A percentile compares a stretch with the other conserved stretches of the same genome.
Evolutionary conservation across 345 rosid genomes (phyloP).

Genomic region (Jatropha curcas): DNA sequence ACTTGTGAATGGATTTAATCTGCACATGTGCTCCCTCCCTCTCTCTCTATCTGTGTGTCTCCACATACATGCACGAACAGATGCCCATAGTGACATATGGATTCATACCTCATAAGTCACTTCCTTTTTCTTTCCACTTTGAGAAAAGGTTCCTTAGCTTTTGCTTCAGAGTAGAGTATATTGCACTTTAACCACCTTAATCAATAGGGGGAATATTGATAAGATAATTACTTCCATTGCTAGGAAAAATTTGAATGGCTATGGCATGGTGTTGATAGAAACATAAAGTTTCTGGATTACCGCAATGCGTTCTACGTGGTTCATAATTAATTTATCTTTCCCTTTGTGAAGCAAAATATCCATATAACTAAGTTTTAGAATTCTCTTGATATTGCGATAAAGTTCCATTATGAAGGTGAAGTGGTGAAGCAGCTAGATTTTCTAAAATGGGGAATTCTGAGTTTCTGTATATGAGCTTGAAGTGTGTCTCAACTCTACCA

Average conservation of each 20-base stretch:
- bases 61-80: no score
- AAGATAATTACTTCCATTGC: background rate
- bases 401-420: background rate
- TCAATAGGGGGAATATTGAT: background rate
- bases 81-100: background rate
- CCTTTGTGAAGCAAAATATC: background rate
- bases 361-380: background rate
- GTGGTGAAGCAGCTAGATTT: background rate
- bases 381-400: background rate
- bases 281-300: background rate
- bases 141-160: background rate
- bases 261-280: background rate
- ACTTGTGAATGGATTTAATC: background rate
- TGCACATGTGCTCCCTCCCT: no score
- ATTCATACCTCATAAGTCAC: no score
- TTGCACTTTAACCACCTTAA: no score
- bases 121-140: no score
- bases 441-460: background rate
- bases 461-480: background rate
- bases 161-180: background rate
- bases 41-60: no score
- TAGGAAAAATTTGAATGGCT: background rate
- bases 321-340: background rate
- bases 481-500: background rate
- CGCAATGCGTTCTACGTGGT: background rate